These are phyloP conservation scores for Erigeron philadelphicus DNA, from an alignment of 140 eudicot genomes.

Conservation along the genomic window DNA sequence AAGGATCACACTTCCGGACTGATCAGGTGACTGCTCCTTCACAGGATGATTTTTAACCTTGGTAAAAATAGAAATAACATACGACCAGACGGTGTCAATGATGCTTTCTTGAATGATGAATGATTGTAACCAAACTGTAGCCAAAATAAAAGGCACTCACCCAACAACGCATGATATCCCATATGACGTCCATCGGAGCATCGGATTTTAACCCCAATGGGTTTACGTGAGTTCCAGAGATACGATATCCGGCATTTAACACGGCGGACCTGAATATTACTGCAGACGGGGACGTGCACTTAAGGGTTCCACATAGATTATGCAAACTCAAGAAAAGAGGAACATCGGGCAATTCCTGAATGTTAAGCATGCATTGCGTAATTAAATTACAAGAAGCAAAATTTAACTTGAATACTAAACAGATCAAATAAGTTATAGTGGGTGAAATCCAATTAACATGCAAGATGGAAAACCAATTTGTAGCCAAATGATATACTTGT, in stretches of 20 bases:
- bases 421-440: neutral
- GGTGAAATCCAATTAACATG: neutral
- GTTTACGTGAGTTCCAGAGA: constrained; percentile 81
- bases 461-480: neutral
- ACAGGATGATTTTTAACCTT: constrained; percentile 88
- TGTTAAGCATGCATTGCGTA: neutral
- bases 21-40: constrained; percentile 77
- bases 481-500: too few relatives aligned
- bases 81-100: neutral
- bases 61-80: neutral
- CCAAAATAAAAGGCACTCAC: constrained; percentile 32
- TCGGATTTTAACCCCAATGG: constrained; percentile 83
- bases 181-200: constrained; percentile 91
- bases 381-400: neutral
- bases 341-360: constrained; percentile 88
- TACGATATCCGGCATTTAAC: constrained; percentile 90
- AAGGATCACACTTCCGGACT: constrained; percentile 76
- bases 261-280: constrained; percentile 87
- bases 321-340: constrained; percentile 86
- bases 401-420: neutral
- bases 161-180: constrained; percentile 99
- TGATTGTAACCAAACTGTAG: neutral
- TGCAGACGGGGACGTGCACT: constrained; percentile 95
- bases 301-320: constrained; percentile 84
- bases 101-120: neutral